Evolutionary conservation across 805 yeast genomes (phyloP).

Genomic region (Metschnikowia lunata): DNA sequence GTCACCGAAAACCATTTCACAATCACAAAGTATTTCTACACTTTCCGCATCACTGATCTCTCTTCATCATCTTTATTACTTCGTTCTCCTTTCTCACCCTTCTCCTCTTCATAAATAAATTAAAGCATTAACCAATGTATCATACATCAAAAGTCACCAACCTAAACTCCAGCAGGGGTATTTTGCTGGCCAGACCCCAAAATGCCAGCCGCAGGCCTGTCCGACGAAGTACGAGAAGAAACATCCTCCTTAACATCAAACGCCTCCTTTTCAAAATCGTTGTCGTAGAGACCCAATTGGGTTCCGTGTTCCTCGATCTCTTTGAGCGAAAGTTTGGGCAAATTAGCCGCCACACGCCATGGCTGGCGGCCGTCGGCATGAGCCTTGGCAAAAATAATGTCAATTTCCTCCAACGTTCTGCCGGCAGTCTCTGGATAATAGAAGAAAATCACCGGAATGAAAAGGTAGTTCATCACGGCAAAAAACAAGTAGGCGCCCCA

Average conservation of each 20-base stretch:
- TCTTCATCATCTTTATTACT: no score
- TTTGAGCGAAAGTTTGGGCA: conserved; percentile 54
- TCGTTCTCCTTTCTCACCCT: no score
- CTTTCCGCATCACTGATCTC: no score
- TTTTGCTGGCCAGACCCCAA: conserved; percentile 7
- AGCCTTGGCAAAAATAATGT: conserved; percentile 61
- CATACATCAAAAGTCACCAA: neutral
- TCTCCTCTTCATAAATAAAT: no score
- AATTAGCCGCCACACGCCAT: conserved; percentile 57
- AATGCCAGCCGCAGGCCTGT: conserved; percentile 9
- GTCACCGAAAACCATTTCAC: no score
- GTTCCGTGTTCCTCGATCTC: conserved; percentile 60
- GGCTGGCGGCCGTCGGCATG: conserved; percentile 53
- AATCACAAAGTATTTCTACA: no score
- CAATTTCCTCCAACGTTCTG: conserved; percentile 43
- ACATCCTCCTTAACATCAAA: conserved; percentile 29
- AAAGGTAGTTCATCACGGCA: conserved; percentile 35
- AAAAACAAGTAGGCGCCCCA: conserved; percentile 44
- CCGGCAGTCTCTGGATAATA: conserved; percentile 46
- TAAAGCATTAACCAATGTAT: no score
- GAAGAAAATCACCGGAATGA: conserved; percentile 54
- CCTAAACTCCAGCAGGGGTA: conserved; percentile 7
- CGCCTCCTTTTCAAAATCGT: conserved; percentile 37
- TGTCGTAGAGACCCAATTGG: conserved; percentile 52
- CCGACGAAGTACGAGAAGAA: conserved; percentile 19